Evolutionary conservation across 345 rosid species (phyloP), one percentile per base, ranked within the genome.

Genomic region (Psidium guajava): DNA sequence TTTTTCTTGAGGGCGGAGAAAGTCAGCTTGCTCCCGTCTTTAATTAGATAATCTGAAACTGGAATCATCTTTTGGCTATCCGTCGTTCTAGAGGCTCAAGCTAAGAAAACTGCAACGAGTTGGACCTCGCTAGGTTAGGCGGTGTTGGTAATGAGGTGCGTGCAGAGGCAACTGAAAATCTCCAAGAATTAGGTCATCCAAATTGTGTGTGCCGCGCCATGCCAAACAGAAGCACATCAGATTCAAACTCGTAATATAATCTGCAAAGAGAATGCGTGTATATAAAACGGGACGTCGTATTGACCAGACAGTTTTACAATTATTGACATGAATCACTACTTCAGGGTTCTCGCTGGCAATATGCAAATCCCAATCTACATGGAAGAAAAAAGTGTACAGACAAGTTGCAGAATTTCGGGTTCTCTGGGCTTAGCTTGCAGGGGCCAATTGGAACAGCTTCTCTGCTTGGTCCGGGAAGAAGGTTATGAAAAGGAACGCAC

Each of bases 401-500:
- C 13, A 1, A 69, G 77, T 18, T 1, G 77, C 77, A 32, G 36
- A 32, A 64, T 32, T 64, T 20, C 2, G 24, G 77, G 77, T 32
- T 64, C 77, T 8, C 25, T 36, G 75, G 57, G 82, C 83, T 42
- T 91, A 96, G 82, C 92, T 84, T 57, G 92, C 64, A 3, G 98
- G 98, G 74, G 83, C 83, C 57, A 96, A 82, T 56, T 87, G 89
- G 82, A 93, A 54, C 69, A 94, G 82, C 92, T 93, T 94, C 93
- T 93, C 99, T 40, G 99, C 98, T 89, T 94, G 98, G 28, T 97
- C 99, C 0, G 98, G 99, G 90, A 97, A 94, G 90, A 95, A 88
- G 13, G 96, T 93, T 86, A 94, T 89, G 90, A 97, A 97, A 82
- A 97, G 93, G 87, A 15, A 94, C n/a, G 99, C 99, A 89, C 98